These are phyloP conservation scores for Clonostachys chloroleuca DNA, from an alignment of 2,329 filamentous ascomycete genomes.

Conservation along the genomic window DNA sequence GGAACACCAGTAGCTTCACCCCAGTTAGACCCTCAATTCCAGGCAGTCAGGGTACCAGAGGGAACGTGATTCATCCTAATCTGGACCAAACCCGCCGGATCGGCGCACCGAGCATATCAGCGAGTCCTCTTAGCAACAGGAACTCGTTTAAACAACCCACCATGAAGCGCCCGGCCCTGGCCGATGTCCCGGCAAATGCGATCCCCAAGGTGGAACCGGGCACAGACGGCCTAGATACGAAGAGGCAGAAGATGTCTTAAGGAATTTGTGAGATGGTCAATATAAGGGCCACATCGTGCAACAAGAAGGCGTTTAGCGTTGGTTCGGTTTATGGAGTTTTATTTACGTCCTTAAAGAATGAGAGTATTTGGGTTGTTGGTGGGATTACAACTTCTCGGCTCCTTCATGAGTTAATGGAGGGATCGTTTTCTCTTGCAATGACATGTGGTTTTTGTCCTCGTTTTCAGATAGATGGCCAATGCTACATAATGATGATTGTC, in stretches of 20 bases:
- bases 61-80: constrained; percentile 46
- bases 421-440: too few species aligned
- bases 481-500: too few species aligned
- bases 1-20: constrained; percentile 17
- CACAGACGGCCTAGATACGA: constrained; percentile 34
- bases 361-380: too few species aligned
- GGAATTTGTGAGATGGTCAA: background rate
- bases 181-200: constrained; percentile 45
- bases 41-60: constrained; percentile 17
- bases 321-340: too few species aligned
- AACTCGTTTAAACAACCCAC: constrained; percentile 55
- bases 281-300: too few species aligned
- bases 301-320: too few species aligned
- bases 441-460: too few species aligned
- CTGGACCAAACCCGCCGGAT: constrained; percentile 52
- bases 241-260: constrained; percentile 44
- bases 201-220: constrained; percentile 11
- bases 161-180: constrained; percentile 50
- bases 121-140: constrained; percentile 55
- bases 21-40: constrained; percentile 18
- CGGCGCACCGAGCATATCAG: constrained; percentile 47
- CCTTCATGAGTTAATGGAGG: too few species aligned
- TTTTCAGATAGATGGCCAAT: too few species aligned
- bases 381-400: too few species aligned
- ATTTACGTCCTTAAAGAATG: too few species aligned